Evolutionary conservation across 352 stramenopile genomes (phyloP).

Genomic region (Globisporangium rhizosaccharum): DNA sequence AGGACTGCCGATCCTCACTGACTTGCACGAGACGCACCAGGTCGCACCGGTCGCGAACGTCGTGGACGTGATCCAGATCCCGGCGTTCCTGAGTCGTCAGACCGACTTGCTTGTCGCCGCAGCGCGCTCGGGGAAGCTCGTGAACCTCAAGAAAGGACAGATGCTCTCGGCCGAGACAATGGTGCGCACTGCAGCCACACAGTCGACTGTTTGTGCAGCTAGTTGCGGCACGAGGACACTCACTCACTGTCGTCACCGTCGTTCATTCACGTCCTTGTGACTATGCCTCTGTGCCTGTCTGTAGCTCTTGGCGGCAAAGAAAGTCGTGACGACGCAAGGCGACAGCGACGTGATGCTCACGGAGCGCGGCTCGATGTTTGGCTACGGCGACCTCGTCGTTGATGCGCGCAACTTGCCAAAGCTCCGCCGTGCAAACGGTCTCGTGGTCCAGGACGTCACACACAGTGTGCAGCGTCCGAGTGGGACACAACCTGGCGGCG

Average conservation of each 20-base stretch:
- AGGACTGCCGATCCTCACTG: conserved; percentile 73
- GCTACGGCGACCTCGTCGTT: conserved; percentile 84
- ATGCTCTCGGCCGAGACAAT: conserved; percentile 85
- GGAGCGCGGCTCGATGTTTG: conserved; percentile 85
- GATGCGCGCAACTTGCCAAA: conserved; percentile 79
- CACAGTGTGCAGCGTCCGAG: conserved; percentile 79
- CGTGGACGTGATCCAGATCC: conserved; percentile 84
- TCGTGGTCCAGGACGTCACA: conserved; percentile 86
- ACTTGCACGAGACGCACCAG: conserved; percentile 85
- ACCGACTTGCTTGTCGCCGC: conserved; percentile 81
- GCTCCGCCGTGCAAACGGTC: conserved; percentile 42
- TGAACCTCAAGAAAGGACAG: conserved; percentile 89
- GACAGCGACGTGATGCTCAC: conserved; percentile 79
- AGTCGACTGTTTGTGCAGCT: background rate
- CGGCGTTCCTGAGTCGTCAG: conserved; percentile 85
- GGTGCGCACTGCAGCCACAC: conserved; percentile 13
- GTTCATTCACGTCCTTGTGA: background rate
- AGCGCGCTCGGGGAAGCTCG: conserved; percentile 62
- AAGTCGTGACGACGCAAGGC: conserved; percentile 50
- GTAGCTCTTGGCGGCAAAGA: conserved; percentile 71
- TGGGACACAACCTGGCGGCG: conserved; percentile 23
- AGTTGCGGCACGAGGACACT: background rate
- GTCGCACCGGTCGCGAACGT: conserved; percentile 58
- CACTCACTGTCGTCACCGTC: background rate
- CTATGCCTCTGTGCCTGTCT: background rate